Base-by-base conservation (phyloP, 345 rosid genomes). In the Bretschneidera sinensis region DNA sequence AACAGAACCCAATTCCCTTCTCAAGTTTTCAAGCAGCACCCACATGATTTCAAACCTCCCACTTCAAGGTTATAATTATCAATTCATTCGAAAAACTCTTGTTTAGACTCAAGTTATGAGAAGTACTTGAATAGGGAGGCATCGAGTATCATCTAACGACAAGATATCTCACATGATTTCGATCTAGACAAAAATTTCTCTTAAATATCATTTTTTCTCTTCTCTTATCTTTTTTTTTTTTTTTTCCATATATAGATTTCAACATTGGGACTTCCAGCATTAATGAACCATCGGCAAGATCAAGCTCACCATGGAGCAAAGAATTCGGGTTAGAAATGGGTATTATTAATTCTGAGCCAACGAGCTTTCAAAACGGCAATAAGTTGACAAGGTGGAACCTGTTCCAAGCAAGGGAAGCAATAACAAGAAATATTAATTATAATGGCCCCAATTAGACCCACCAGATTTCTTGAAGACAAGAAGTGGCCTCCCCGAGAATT, bases 1-100 rank as follows among this genome's bases (percentile, higher is more conserved):
- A 61, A 34, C 52, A 62, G 64, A 28, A 62, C 58, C 57, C 62
- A 33, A 11, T 31, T 59, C 16, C 63, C 61, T 14, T 62, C 72
- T 19, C 66, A 68, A 25, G 48, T 35, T 0, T 33, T 65, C 4
- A 57, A 55, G 34, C 56, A 55, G 1, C n/a, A n/a, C n/a, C 63
- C 59, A 2, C 50, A 45, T 25, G 57, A 60, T 60, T 34, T 39
- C 45, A 9, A 11, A 39, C 2, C 11, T 39, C 9, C 16, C 15
- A 4, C 45, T 39, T 39, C 45, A 39, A 9, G 45, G 45, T 50
- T 50, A 48, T 13, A 5, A 10, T 25, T n/a, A n/a, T n/a, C n/a
- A n/a, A n/a, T n/a, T n/a, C n/a, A n/a, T n/a, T n/a, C n/a, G n/a
- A n/a, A n/a, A n/a, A n/a, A n/a, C n/a, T n/a, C n/a, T n/a, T n/a